Evolutionary conservation across 176 grass and related monocot genomes (phyloP).

Genomic region (Phoenix dactylifera): DNA sequence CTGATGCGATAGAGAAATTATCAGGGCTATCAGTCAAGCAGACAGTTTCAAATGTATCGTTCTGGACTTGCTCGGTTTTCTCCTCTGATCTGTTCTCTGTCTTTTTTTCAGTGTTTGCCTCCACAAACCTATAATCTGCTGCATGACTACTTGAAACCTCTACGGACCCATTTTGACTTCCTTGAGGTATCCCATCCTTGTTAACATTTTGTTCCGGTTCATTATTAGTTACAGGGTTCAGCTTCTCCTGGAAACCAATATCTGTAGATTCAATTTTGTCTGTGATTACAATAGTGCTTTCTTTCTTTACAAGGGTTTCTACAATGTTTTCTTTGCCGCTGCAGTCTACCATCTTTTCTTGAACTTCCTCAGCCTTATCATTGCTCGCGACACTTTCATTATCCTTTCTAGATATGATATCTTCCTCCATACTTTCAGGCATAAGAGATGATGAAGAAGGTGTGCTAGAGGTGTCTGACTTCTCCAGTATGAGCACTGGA

Average conservation of each 20-base stretch:
- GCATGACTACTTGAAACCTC: background rate
- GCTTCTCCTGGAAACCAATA: no score
- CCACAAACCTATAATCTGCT: background rate
- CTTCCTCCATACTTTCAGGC: background rate
- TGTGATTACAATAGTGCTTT: no score
- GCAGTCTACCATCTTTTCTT: constrained; percentile 3
- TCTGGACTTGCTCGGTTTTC: constrained; percentile 28
- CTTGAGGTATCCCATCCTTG: background rate
- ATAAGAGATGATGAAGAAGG: background rate
- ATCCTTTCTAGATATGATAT: no score
- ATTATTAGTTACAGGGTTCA: no score
- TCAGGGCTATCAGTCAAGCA: constrained; percentile 26
- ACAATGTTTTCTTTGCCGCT: background rate
- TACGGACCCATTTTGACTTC: background rate
- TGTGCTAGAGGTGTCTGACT: background rate
- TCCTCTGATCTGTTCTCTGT: constrained; percentile 1
- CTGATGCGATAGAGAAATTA: constrained; percentile 21
- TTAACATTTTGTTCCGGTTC: no score
- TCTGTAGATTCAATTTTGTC: no score
- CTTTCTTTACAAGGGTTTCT: background rate
- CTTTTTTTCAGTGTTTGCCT: background rate
- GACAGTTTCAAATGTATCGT: constrained; percentile 30
- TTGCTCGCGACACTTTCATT: background rate
- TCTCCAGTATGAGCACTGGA: background rate
- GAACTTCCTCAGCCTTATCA: background rate